Evolutionary conservation across 805 yeast genomes (phyloP).

Genomic region (Yarrowia sp.): DNA sequence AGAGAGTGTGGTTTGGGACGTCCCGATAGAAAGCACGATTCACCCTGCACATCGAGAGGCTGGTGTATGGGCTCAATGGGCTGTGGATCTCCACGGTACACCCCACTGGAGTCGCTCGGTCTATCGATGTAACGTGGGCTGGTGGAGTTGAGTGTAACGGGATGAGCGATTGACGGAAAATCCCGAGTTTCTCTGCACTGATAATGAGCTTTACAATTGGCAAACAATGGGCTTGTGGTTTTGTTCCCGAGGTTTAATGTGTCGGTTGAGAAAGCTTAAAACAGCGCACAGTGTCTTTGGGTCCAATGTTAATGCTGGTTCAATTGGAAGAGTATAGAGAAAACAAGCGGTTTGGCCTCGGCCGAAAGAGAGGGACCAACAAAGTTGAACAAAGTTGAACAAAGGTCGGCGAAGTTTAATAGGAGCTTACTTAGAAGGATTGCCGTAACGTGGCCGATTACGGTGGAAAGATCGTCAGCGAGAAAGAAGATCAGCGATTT

Average conservation of each 20-base stretch:
- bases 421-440: background rate
- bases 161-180: conserved; percentile 9
- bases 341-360: background rate
- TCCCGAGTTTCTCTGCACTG: conserved; percentile 12
- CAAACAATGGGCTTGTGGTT: conserved; percentile 24
- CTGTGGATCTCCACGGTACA: no score
- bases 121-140: conserved; percentile 34
- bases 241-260: conserved; percentile 1
- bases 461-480: background rate
- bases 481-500: conserved; percentile 15
- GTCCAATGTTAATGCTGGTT: background rate
- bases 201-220: conserved; percentile 6
- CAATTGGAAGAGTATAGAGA: background rate
- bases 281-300: background rate
- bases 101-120: background rate
- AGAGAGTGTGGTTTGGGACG: background rate
- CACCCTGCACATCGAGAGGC: background rate
- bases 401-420: background rate
- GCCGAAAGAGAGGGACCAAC: conserved; percentile 9
- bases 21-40: background rate
- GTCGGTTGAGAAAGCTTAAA: background rate
- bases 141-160: conserved; percentile 27
- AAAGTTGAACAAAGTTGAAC: conserved; percentile 6
- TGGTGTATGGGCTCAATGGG: background rate
- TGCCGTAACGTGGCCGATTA: background rate